Percentiles rank a stretch among this genome's conserved stretches.
phyloP scores from a whole-genome alignment of 257 asterid species.

The Rhazya stricta region DNA sequence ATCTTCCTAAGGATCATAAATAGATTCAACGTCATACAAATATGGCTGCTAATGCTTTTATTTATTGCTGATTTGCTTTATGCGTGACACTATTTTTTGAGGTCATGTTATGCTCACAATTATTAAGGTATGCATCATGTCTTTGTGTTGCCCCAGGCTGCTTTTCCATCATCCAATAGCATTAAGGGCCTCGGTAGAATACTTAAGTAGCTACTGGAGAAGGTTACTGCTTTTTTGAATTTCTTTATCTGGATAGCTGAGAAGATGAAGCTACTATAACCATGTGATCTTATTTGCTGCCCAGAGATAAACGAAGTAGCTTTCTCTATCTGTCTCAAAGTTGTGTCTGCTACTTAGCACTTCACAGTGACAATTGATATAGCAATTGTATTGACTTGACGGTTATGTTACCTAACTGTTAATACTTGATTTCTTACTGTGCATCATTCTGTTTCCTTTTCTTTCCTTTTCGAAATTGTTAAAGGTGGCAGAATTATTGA shows the following conservation, averaged over 20 bases:
- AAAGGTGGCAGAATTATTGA: constrained; percentile 92
- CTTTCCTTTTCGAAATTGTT: constrained; percentile 16
- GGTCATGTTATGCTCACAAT: neutral
- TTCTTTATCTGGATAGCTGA: neutral
- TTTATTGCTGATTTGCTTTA: neutral
- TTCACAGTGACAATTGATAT: neutral
- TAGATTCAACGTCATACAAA: neutral
- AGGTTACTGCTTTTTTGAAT: neutral
- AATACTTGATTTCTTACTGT: neutral
- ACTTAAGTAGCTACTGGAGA: neutral
- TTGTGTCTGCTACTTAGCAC: neutral
- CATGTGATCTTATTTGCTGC: neutral
- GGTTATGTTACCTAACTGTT: constrained; percentile 2
- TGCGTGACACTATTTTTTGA: neutral
- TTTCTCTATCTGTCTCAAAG: neutral
- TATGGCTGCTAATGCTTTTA: neutral
- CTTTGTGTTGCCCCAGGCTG: neutral
- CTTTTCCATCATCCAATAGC: neutral
- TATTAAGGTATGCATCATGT: neutral
- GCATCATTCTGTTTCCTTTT: no score
- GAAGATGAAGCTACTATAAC: neutral
- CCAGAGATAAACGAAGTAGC: neutral
- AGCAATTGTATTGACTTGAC: constrained; percentile 4
- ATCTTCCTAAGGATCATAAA: neutral
- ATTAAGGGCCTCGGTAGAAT: neutral